Base-by-base conservation (phyloP, 306 rosid genomes). In the Sicyos baderoa region DNA sequence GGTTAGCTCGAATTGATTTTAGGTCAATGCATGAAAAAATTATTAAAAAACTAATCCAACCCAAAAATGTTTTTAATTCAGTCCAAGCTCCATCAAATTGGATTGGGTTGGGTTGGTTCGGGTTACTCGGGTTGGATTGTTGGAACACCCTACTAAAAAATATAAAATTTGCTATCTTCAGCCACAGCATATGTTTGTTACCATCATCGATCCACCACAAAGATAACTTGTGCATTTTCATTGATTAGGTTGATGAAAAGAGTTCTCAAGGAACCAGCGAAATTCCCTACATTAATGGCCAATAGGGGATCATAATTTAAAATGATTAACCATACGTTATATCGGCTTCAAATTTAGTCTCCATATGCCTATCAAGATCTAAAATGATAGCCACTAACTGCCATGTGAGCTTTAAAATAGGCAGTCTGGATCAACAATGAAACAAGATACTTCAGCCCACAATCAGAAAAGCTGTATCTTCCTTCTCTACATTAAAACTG, bases 381-480 rank as follows among this genome's bases (percentile, higher is more conserved):
- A 13, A 64, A 44, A 22, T 22, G 70, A 40, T 1, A 44, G 73
- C 57, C 70, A 62, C 70, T 54, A 2, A 78, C 70, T 71, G 54
- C 49, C 66, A 81, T 59, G 37, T 35, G 35, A 54, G 64, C 59
- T 73, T 25, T 25, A 67, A 73, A 47, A 62, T 17, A 68, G 12
- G 45, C 32, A 57, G 45, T 52, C 21, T 58, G 32, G 18, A 53
- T 70, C 60, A 12, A 54, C 66, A 42, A 71, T 12, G 37, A 71
- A 86, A 93, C 98, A 91, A 88, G 97, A 84, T 88, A 88, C 76
- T 85, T 89, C 16, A 88, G 60, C 70, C 76, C 86, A 72, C 22
- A 17, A 61, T 17, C 9, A 54, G 14, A 5, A 54, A 8, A 61
- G 49, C n/a, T 37, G 49, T n/a, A 4, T 37, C 68, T 37, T 61